These are phyloP conservation scores for Thermothelomyces thermophilus DNA, from an alignment of 2,329 filamentous ascomycete genomes.

Conservation along the genomic window DNA sequence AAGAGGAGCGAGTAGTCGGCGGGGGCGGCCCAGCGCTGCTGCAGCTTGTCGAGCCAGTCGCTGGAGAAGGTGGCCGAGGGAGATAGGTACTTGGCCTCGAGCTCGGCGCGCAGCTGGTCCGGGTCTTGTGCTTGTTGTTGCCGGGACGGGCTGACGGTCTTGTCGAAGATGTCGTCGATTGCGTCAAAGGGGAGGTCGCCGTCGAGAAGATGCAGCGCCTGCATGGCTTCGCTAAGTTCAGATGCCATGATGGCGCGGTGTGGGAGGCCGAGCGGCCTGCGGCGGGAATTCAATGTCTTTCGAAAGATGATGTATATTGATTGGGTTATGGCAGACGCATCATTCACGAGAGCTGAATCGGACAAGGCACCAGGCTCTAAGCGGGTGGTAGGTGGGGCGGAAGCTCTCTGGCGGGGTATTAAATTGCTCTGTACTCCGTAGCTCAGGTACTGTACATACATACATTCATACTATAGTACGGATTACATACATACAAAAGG, in stretches of 20 bases:
- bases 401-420: neutral
- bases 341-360: too few relatives aligned
- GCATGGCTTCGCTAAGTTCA: conserved; percentile 43
- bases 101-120: conserved; percentile 58
- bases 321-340: neutral
- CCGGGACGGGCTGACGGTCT: conserved; percentile 31
- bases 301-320: neutral
- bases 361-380: too few relatives aligned
- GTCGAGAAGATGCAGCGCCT: conserved; percentile 41
- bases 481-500: neutral
- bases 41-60: conserved; percentile 81
- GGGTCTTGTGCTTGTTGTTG: conserved; percentile 43
- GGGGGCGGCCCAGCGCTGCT: conserved; percentile 81
- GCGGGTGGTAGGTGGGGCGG: neutral
- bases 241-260: conserved; percentile 23
- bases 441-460: neutral
- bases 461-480: neutral
- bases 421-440: neutral
- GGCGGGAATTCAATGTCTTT: neutral
- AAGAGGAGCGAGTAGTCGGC: conserved; percentile 80
- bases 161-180: conserved; percentile 55
- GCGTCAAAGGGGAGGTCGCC: conserved; percentile 26
- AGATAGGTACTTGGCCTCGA: conserved; percentile 72
- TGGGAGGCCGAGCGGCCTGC: neutral
- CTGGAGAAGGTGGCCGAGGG: conserved; percentile 74